Conservation (phyloP, 2,329 filamentous ascomycete species). For the Cladosporium austrohemisphaericum region DNA sequence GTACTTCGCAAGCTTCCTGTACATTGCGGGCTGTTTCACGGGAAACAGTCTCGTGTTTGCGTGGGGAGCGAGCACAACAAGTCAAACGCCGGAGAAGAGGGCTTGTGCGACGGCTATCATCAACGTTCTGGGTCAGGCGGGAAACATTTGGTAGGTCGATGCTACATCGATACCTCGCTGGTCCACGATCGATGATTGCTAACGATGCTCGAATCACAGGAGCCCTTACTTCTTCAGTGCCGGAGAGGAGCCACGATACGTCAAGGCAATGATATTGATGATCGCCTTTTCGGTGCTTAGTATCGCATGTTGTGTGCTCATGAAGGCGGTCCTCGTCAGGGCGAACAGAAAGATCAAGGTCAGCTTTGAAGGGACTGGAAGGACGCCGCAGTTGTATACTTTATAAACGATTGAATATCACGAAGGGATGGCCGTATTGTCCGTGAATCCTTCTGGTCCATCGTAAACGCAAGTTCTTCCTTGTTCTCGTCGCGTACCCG, state of each 20-base stretch:
- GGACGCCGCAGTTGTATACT: constrained; percentile 4
- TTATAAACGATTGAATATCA: not conserved
- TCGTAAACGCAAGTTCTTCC: too few relatives aligned
- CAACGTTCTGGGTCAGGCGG: constrained; percentile 38
- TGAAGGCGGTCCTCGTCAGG: constrained; percentile 12
- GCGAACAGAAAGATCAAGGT: constrained; percentile 13
- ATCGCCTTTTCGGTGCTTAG: constrained; percentile 14
- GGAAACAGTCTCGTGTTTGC: constrained; percentile 36
- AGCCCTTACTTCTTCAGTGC: constrained; percentile 40
- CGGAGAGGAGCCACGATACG: constrained; percentile 10
- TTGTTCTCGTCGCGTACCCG: too few relatives aligned
- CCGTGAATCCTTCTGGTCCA: not conserved
- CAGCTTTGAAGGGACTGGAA: constrained; percentile 1
- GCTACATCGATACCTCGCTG: too few relatives aligned
- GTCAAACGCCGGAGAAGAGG: constrained; percentile 39
- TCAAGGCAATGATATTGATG: constrained; percentile 17
- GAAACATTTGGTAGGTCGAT: constrained; percentile 32
- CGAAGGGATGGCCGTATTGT: not conserved
- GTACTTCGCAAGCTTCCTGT: constrained; percentile 34
- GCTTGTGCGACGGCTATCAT: constrained; percentile 37
- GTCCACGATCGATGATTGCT: not conserved
- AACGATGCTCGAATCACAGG: constrained; percentile 16
- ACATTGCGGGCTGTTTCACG: constrained; percentile 32
- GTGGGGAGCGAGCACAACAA: constrained; percentile 35
- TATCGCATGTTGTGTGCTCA: constrained; percentile 3